Evolutionary conservation across 176 grass and related monocot species (phyloP).

Genomic region (Avena sativa): DNA sequence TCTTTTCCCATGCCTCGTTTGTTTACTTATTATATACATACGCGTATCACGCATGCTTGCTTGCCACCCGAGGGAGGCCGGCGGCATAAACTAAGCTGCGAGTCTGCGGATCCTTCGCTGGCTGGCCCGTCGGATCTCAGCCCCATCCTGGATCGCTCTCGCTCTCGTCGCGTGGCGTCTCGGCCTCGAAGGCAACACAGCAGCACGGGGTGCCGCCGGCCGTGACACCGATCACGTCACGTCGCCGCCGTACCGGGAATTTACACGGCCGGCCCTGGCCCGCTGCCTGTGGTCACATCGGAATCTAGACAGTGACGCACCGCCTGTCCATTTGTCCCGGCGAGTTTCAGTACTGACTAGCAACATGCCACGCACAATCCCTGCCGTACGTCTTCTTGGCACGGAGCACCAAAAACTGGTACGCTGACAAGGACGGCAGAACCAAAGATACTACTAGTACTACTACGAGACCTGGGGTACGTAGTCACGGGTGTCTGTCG

Average conservation of each 20-base stretch:
- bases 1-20: not conserved
- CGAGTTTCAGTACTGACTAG: not conserved
- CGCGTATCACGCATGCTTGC: not conserved
- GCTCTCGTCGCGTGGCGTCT: not conserved
- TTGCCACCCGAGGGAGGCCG: not conserved
- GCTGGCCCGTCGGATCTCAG: too few relatives aligned
- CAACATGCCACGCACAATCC: not conserved
- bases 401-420: not conserved
- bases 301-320: constrained; percentile 3
- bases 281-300: not conserved
- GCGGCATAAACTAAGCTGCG: not conserved
- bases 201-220: too few relatives aligned
- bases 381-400: not conserved
- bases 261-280: too few relatives aligned
- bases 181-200: too few relatives aligned
- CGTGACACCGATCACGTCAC: not conserved
- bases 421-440: not conserved
- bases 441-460: not conserved
- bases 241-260: not conserved
- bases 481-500: too few relatives aligned
- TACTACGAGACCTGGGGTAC: not conserved
- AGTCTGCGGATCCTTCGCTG: not conserved
- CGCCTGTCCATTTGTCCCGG: not conserved
- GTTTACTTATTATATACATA: not conserved
- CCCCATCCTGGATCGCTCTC: too few relatives aligned